A percentile compares a stretch with the other conserved stretches of the same genome.
Evolutionary conservation across 129 eudicot species (phyloP).

Genomic region (Flaveria bidentis): DNA sequence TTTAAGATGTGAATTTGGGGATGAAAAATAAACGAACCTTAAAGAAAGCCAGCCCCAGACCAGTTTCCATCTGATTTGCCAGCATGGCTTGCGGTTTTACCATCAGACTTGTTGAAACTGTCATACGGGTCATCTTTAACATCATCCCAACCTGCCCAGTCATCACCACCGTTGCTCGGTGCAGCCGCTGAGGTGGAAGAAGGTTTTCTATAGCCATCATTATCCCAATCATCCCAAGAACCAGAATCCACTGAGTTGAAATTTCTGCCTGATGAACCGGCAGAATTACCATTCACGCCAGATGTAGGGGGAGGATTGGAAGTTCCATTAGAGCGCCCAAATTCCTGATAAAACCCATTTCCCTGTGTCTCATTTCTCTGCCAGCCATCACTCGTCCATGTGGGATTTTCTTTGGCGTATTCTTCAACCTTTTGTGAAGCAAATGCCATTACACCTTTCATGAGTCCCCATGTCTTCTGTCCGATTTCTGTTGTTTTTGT

Average conservation of each 20-base stretch:
- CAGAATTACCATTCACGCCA: conserved; percentile 38
- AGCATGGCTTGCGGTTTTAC: conserved; percentile 35
- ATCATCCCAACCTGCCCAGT: conserved; percentile 98
- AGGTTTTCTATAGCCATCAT: conserved; percentile 50
- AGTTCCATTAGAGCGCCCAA: no score
- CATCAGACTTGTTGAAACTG: conserved; percentile 51
- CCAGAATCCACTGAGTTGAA: conserved; percentile 52
- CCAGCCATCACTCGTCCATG: no score
- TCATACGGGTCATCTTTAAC: conserved; percentile 75
- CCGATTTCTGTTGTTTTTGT: no score
- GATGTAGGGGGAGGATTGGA: conserved; percentile 33
- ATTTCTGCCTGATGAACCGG: conserved; percentile 49
- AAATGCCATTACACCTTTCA: no score
- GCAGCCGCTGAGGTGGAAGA: conserved; percentile 47
- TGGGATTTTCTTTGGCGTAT: no score
- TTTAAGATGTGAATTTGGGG: neutral
- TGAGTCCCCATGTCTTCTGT: no score
- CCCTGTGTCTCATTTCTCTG: no score
- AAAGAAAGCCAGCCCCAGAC: conserved; percentile 85
- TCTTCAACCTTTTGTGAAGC: no score
- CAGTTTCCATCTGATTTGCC: conserved; percentile 75
- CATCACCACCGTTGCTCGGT: conserved; percentile 50
- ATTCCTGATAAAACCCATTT: no score
- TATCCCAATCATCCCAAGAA: conserved; percentile 97
- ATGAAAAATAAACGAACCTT: conserved; percentile 47